phyloP scores from a whole-genome alignment of 768 basidiomycete genomes.

The Trametes sanguinea region DNA sequence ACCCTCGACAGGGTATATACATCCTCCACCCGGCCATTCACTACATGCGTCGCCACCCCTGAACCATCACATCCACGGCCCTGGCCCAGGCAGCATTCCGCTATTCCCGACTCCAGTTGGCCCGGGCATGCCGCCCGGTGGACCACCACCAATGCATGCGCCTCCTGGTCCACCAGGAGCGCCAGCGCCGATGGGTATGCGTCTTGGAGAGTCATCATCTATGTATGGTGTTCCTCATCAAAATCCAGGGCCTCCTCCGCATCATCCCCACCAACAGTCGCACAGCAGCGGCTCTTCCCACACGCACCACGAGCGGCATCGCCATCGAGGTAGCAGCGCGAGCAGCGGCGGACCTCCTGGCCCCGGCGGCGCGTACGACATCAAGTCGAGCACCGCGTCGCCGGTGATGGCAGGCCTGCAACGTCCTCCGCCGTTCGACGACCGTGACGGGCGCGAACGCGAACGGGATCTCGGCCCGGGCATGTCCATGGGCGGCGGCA shows the following conservation, averaged over 20 bases:
- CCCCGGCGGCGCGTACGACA: slow-evolving; percentile 15
- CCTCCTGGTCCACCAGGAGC: slow-evolving; percentile 16
- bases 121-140: slow-evolving; percentile 23
- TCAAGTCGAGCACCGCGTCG: slow-evolving; percentile 18
- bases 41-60: slow-evolving; percentile 12
- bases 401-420: slow-evolving; percentile 38
- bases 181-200: slow-evolving; percentile 19
- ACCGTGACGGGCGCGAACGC: slow-evolving; percentile 20
- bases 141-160: slow-evolving; percentile 14
- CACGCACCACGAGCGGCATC: slow-evolving; percentile 16
- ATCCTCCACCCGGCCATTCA: slow-evolving; percentile 19
- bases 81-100: slow-evolving; percentile 27
- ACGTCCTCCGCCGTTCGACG: slow-evolving; percentile 26
- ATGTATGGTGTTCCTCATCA: slow-evolving; percentile 33
- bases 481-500: background rate
- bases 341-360: slow-evolving; percentile 19
- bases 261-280: slow-evolving; percentile 12
- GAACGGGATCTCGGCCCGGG: slow-evolving; percentile 19
- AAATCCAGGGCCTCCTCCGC: slow-evolving; percentile 28
- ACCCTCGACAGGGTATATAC: slow-evolving; percentile 29
- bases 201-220: slow-evolving; percentile 31
- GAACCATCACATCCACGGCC: slow-evolving; percentile 12
- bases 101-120: slow-evolving; percentile 29
- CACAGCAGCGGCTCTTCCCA: slow-evolving; percentile 9
- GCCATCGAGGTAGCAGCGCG: slow-evolving; percentile 13